These are phyloP conservation scores for Phytophthora idaei DNA, from an alignment of 352 stramenopile genomes.

Conservation along the genomic window DNA sequence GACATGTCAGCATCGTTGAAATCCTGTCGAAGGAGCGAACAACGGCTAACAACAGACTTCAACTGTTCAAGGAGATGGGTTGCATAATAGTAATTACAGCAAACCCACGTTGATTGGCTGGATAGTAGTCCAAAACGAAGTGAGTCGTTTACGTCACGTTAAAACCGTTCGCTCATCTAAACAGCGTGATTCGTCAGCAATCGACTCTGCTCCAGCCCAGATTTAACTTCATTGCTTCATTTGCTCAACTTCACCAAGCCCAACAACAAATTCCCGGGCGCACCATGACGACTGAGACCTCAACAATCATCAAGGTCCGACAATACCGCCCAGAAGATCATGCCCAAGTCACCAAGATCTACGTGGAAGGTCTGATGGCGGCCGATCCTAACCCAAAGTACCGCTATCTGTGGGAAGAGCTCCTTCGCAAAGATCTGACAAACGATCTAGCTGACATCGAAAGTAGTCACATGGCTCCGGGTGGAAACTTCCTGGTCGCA, in stretches of 20 bases:
- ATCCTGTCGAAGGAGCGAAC: too few relatives aligned
- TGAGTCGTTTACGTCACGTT: neutral
- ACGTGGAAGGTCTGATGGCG: conserved; percentile 3
- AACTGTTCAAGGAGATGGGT: too few relatives aligned
- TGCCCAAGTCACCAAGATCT: conserved; percentile 24
- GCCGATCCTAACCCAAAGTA: conserved; percentile 7
- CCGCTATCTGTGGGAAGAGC: conserved; percentile 4
- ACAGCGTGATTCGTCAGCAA: conserved; percentile 1
- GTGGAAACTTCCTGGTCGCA: conserved; percentile 38
- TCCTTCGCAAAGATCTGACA: conserved; percentile 8
- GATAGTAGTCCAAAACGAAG: neutral
- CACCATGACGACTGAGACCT: neutral
- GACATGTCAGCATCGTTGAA: too few relatives aligned
- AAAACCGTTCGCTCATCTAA: conserved; percentile 8
- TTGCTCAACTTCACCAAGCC: neutral
- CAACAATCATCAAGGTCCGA: conserved; percentile 12
- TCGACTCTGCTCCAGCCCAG: neutral
- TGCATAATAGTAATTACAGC: too few relatives aligned
- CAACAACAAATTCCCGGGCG: neutral
- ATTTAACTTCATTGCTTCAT: too few relatives aligned
- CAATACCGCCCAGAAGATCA: conserved; percentile 31
- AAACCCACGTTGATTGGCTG: neutral
- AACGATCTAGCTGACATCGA: conserved; percentile 19
- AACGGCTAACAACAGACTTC: too few relatives aligned
- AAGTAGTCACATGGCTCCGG: conserved; percentile 18